Percentiles rank a stretch among this genome's conserved stretches.
Conservation (phyloP, 2,329 filamentous ascomycete genomes). For the Plectosphaerella cucumerina region DNA sequence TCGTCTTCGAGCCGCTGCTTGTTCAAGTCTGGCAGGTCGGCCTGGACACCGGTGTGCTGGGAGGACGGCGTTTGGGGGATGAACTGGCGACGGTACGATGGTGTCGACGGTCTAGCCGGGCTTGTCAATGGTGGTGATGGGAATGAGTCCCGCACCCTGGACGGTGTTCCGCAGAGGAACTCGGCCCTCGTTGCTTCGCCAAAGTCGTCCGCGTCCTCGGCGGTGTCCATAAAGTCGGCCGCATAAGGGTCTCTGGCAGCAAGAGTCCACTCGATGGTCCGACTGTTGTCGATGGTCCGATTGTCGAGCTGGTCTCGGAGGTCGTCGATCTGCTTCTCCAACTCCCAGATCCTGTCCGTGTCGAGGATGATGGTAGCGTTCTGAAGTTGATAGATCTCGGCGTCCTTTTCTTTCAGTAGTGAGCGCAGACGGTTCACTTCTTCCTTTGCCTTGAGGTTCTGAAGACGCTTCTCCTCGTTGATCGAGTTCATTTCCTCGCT, state of each 20-base stretch:
- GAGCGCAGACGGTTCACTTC: conserved; percentile 46
- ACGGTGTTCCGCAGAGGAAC: conserved; percentile 48
- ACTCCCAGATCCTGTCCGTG: conserved; percentile 37
- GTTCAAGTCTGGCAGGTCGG: conserved; percentile 34
- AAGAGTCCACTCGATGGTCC: conserved; percentile 45
- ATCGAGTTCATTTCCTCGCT: conserved; percentile 56
- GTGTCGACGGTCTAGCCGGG: conserved; percentile 31
- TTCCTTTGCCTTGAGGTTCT: conserved; percentile 30
- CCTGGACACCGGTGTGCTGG: conserved; percentile 34
- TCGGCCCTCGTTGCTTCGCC: conserved; percentile 48
- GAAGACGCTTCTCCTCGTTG: conserved; percentile 38
- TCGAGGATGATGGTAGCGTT: conserved; percentile 47
- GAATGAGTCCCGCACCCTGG: conserved; percentile 40
- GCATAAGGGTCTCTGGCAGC: conserved; percentile 42
- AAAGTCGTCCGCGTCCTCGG: conserved; percentile 35
- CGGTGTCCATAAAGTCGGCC: conserved; percentile 36
- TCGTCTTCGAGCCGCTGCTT: conserved; percentile 40
- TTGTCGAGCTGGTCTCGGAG: conserved; percentile 28
- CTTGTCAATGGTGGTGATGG: conserved; percentile 54
- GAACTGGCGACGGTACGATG: conserved; percentile 23
- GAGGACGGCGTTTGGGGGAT: conserved; percentile 15
- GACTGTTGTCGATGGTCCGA: conserved; percentile 19
- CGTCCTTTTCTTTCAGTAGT: conserved; percentile 45
- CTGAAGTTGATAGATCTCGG: conserved; percentile 48
- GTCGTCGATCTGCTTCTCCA: conserved; percentile 33